These are phyloP conservation scores for Terfezia boudieri DNA, from an alignment of 495 filamentous ascomycete species.

Conservation along the genomic window DNA sequence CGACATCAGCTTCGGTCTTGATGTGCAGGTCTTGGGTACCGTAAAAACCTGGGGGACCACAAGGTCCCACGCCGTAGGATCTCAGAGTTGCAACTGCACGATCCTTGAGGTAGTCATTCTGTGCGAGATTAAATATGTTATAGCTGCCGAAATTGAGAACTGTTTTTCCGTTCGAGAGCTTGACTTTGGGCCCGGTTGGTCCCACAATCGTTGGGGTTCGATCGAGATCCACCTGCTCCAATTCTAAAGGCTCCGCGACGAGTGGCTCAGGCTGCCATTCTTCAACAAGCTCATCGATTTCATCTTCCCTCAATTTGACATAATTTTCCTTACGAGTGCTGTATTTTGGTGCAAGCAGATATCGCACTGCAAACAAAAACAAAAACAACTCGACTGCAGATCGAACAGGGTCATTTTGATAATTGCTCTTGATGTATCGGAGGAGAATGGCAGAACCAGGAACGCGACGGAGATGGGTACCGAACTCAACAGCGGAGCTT, in stretches of 20 bases:
- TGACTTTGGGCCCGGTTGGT: conserved; percentile 72
- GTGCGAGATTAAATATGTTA: conserved; percentile 93
- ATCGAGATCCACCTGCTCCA: conserved; percentile 66
- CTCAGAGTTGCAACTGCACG: conserved; percentile 83
- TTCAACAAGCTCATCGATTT: conserved; percentile 91
- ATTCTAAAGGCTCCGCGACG: conserved; percentile 41
- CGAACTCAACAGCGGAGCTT: conserved; percentile 40
- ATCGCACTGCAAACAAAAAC: conserved; percentile 85
- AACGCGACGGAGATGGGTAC: conserved; percentile 58
- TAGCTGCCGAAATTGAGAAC: conserved; percentile 81
- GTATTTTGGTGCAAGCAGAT: conserved; percentile 76
- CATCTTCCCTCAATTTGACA: conserved; percentile 66
- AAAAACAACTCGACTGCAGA: conserved; percentile 85
- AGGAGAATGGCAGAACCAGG: conserved; percentile 86
- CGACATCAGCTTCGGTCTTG: conserved; percentile 87
- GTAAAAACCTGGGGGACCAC: conserved; percentile 92
- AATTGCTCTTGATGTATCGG: conserved; percentile 85
- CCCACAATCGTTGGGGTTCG: conserved; percentile 70
- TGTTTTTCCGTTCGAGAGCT: conserved; percentile 69
- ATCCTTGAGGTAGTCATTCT: conserved; percentile 76
- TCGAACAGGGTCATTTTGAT: conserved; percentile 89
- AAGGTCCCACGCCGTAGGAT: conserved; percentile 88
- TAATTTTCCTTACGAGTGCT: conserved; percentile 68
- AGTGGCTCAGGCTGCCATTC: conserved; percentile 94
- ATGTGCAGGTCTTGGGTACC: conserved; percentile 97